Conservation (phyloP, 208 protist species). For the Vickermania ingenoplastis region DNA sequence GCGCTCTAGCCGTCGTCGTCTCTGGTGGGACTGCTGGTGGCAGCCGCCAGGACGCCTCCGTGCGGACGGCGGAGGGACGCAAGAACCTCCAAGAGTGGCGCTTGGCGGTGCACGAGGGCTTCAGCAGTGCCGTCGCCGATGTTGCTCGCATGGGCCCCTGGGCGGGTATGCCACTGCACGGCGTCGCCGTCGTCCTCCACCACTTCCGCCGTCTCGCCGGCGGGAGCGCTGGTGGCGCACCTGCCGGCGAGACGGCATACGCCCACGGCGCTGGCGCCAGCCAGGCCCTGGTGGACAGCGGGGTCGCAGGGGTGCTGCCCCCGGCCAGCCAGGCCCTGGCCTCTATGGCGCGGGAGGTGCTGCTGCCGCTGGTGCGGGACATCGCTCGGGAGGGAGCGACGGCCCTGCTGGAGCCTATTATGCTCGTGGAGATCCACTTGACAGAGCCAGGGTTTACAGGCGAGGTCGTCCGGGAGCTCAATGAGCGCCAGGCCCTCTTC, state of each 20-base stretch:
- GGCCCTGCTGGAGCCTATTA: slow-evolving; percentile 78
- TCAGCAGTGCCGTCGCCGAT: slow-evolving; percentile 32
- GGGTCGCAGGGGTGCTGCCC: not conserved
- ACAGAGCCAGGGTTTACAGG: slow-evolving; percentile 66
- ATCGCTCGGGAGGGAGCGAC: slow-evolving; percentile 2
- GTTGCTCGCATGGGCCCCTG: slow-evolving; percentile 59
- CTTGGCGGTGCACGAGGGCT: slow-evolving; percentile 24
- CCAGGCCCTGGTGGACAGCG: not conserved
- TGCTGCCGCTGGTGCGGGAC: slow-evolving; percentile 17
- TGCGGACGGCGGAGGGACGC: slow-evolving; percentile 1
- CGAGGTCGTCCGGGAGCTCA: slow-evolving; percentile 61
- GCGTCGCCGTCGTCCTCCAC: slow-evolving; percentile 50
- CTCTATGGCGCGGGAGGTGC: slow-evolving; percentile 33
- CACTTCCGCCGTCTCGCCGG: slow-evolving; percentile 38
- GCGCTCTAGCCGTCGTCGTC: not conserved
- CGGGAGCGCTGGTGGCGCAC: too few relatives aligned
- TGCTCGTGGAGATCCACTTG: slow-evolving; percentile 80
- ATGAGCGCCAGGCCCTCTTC: slow-evolving; percentile 63
- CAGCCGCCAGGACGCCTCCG: not conserved
- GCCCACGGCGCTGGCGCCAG: not conserved
- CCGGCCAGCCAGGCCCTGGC: slow-evolving; percentile 34
- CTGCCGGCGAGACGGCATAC: not conserved
- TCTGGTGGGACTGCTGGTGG: not conserved
- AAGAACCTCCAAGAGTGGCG: slow-evolving; percentile 46
- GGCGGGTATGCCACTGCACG: slow-evolving; percentile 64